These are phyloP conservation scores for Plasmopara viticola DNA, from an alignment of 352 stramenopile species.

Conservation along the genomic window DNA sequence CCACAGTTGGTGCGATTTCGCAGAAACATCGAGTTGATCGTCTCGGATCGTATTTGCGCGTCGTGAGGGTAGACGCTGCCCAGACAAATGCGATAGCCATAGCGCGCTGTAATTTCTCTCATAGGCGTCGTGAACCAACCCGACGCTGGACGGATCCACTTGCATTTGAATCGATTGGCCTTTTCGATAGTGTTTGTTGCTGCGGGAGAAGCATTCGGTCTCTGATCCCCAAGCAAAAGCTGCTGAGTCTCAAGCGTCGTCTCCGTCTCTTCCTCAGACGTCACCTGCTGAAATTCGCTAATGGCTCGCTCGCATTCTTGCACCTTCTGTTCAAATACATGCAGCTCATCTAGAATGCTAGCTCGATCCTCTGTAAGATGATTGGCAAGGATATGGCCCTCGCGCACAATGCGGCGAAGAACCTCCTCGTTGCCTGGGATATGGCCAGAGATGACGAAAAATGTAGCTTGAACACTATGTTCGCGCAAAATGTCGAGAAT, in stretches of 20 bases:
- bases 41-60: constrained; percentile 70
- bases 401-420: constrained; percentile 64
- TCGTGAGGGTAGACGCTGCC: constrained; percentile 85
- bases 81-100: constrained; percentile 83
- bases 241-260: constrained; percentile 13
- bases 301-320: constrained; percentile 71
- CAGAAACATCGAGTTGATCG: constrained; percentile 60
- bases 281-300: constrained; percentile 28
- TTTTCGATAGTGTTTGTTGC: constrained; percentile 3
- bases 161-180: constrained; percentile 6
- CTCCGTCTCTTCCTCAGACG: constrained; percentile 1
- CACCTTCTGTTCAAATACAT: constrained; percentile 80
- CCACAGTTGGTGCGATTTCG: constrained; percentile 47
- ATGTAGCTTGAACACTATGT: constrained; percentile 65
- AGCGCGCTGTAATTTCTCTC: constrained; percentile 54
- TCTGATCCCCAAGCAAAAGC: constrained; percentile 20
- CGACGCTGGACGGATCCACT: constrained; percentile 77
- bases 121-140: constrained; percentile 83
- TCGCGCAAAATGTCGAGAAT: constrained; percentile 70
- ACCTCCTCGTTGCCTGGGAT: constrained; percentile 64
- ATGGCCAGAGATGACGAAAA: constrained; percentile 80
- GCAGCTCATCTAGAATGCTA: constrained; percentile 70
- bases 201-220: neutral
- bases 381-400: constrained; percentile 73
- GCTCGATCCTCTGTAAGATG: constrained; percentile 77